Conservation (phyloP, 371 early-diverging fungal genomes). For the Zychaea mexicana region DNA sequence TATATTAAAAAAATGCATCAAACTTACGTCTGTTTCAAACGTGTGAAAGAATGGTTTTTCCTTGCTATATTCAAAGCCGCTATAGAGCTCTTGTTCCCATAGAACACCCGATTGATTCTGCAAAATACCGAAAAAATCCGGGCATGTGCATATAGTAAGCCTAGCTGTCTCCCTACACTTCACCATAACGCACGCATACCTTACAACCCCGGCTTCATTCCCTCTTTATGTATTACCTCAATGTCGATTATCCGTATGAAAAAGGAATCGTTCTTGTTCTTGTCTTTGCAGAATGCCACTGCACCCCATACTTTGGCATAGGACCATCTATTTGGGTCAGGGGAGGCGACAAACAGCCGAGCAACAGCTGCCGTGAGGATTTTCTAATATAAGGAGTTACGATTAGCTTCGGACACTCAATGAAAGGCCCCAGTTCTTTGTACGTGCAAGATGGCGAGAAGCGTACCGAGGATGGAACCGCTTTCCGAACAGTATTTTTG, state of each 20-base stretch:
- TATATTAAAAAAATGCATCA: too few species aligned
- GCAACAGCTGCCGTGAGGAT: conserved; percentile 83
- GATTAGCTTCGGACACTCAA: too few species aligned
- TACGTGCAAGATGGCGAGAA: not conserved
- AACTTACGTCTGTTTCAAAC: conserved; percentile 79
- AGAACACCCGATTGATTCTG: conserved; percentile 59
- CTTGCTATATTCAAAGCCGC: conserved; percentile 72
- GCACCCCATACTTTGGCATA: conserved; percentile 82
- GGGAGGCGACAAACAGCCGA: conserved; percentile 81
- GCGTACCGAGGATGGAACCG: conserved; percentile 43
- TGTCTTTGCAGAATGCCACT: conserved; percentile 69
- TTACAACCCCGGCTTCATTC: not conserved
- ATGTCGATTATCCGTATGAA: conserved; percentile 81
- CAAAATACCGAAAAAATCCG: too few species aligned
- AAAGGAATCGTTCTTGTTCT: conserved; percentile 57
- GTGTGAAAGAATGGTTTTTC: conserved; percentile 84
- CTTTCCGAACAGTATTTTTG: conserved; percentile 40
- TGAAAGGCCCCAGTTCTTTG: too few species aligned
- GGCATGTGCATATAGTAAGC: not conserved
- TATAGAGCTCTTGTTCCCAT: conserved; percentile 85
- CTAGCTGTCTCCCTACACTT: not conserved
- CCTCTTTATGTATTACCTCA: conserved; percentile 40
- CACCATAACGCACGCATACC: not conserved
- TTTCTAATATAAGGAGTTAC: conserved; percentile 50
- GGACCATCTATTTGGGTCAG: conserved; percentile 69